phyloP scores from a whole-genome alignment of 2,329 filamentous ascomycete species.

The Alternaria solani region DNA sequence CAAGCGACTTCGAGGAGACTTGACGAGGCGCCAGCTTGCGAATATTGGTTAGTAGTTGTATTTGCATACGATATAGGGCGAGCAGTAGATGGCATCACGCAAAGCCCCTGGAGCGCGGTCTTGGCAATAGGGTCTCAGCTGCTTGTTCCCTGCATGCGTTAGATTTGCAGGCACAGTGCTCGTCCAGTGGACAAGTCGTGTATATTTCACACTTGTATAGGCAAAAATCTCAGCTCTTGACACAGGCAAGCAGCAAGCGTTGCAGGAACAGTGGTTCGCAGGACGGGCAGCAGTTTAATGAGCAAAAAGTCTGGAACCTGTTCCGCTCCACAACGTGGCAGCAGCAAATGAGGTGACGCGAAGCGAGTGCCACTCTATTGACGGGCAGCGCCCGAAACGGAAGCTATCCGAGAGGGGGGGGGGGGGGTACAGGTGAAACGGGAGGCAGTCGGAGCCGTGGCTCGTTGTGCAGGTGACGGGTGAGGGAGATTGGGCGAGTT shows the following conservation, averaged over 20 bases:
- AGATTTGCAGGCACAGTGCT: conserved; percentile 4
- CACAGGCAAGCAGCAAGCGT: conserved; percentile 2
- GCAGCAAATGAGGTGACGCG: conserved; percentile 28
- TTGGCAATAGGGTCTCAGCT: background rate
- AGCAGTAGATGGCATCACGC: conserved; percentile 1
- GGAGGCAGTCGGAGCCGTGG: conserved; percentile 15
- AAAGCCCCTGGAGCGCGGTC: background rate
- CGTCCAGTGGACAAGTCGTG: conserved; percentile 1
- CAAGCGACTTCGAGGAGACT: background rate
- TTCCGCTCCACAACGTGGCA: conserved; percentile 17
- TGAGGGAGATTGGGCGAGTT: background rate
- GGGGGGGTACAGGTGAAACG: conserved; percentile 23
- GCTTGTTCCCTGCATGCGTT: conserved; percentile 6
- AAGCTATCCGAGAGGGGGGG: conserved; percentile 23
- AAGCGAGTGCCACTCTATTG: conserved; percentile 27
- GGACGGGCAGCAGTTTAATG: conserved; percentile 31
- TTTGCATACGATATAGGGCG: too few species aligned
- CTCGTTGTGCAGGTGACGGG: background rate
- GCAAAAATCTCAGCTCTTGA: conserved; percentile 19
- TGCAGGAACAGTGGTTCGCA: conserved; percentile 40
- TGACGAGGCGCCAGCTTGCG: too few species aligned
- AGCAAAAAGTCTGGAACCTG: conserved; percentile 28
- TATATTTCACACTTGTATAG: conserved; percentile 15
- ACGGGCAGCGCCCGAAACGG: conserved; percentile 28
- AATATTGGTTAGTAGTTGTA: background rate